phyloP scores from a whole-genome alignment of 164 flowering plant genomes.

The Litsea cubeba region DNA sequence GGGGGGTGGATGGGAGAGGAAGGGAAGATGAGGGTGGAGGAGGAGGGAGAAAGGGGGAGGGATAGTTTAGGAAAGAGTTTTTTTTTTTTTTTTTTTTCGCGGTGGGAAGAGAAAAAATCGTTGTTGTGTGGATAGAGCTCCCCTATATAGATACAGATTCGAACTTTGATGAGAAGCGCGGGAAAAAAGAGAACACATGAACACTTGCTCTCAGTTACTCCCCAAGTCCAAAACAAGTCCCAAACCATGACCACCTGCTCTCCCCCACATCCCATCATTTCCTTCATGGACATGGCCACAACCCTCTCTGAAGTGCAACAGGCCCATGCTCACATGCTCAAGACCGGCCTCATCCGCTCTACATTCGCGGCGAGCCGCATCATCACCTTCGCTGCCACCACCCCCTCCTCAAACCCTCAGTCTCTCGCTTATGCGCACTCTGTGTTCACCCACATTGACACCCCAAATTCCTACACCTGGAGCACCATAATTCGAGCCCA shows the following conservation, averaged over 20 bases:
- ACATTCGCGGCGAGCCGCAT: slow-evolving; percentile 26
- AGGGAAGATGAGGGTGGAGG: too few species aligned
- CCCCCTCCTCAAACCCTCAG: slow-evolving; percentile 2
- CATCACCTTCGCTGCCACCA: slow-evolving; percentile 16
- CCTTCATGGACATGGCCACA: slow-evolving; percentile 22
- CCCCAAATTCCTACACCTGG: slow-evolving; percentile 27
- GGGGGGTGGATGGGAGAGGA: too few species aligned
- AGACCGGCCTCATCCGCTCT: slow-evolving; percentile 24
- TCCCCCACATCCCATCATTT: slow-evolving; percentile 13
- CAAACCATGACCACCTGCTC: slow-evolving; percentile 2
- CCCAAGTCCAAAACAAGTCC: too few species aligned
- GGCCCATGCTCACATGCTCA: slow-evolving; percentile 30
- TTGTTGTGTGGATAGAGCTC: too few species aligned
- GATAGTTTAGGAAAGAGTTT: too few species aligned
- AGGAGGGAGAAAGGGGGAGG: too few species aligned
- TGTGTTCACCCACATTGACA: slow-evolving; percentile 17
- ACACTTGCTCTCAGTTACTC: too few species aligned
- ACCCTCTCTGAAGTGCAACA: slow-evolving; percentile 28
- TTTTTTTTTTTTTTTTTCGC: too few species aligned
- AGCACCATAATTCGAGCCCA: slow-evolving; percentile 39
- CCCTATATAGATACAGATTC: too few species aligned
- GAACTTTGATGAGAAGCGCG: too few species aligned
- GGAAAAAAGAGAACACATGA: too few species aligned
- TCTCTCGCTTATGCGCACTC: slow-evolving; percentile 27
- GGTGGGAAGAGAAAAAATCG: too few species aligned